These are phyloP conservation scores for Calocybe gangraenosa DNA, from an alignment of 768 basidiomycete genomes.

Conservation along the genomic window DNA sequence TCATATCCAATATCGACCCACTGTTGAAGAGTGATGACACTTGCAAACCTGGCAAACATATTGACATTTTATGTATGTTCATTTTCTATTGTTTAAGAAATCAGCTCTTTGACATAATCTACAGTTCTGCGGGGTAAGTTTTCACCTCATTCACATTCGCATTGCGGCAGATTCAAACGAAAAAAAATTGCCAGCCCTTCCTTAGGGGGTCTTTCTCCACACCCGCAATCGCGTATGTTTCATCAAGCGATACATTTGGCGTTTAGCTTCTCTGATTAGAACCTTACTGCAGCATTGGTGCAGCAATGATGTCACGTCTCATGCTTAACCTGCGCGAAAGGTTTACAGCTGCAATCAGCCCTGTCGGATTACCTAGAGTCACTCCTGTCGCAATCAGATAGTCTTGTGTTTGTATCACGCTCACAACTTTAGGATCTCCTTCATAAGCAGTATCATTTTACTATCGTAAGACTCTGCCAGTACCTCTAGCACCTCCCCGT, in stretches of 20 bases:
- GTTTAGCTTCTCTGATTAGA: not conserved
- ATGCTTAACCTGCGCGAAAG: conserved; percentile 51
- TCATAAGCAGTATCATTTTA: too few relatives aligned
- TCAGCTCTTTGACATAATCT: not conserved
- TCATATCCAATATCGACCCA: not conserved
- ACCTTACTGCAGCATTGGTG: conserved; percentile 34
- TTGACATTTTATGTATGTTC: conserved; percentile 31
- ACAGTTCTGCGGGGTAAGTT: conserved; percentile 26
- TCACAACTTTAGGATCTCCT: too few relatives aligned
- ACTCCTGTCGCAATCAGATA: too few relatives aligned
- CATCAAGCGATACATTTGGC: not conserved
- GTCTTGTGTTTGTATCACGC: too few relatives aligned
- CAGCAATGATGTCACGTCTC: conserved; percentile 50
- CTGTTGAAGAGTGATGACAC: conserved; percentile 41
- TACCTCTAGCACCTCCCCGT: too few relatives aligned
- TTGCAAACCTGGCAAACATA: conserved; percentile 47
- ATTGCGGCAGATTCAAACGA: not conserved
- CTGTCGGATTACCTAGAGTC: too few relatives aligned
- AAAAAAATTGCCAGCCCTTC: conserved; percentile 29
- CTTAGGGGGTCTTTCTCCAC: conserved; percentile 44
- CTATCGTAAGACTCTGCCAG: too few relatives aligned
- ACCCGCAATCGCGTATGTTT: conserved; percentile 43
- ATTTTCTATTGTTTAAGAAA: not conserved
- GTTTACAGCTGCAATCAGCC: too few relatives aligned
- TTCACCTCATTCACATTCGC: not conserved